Percentiles rank a stretch among this genome's conserved stretches.
Conservation (phyloP, 768 basidiomycete genomes). For the Roridomyces roridus region DNA sequence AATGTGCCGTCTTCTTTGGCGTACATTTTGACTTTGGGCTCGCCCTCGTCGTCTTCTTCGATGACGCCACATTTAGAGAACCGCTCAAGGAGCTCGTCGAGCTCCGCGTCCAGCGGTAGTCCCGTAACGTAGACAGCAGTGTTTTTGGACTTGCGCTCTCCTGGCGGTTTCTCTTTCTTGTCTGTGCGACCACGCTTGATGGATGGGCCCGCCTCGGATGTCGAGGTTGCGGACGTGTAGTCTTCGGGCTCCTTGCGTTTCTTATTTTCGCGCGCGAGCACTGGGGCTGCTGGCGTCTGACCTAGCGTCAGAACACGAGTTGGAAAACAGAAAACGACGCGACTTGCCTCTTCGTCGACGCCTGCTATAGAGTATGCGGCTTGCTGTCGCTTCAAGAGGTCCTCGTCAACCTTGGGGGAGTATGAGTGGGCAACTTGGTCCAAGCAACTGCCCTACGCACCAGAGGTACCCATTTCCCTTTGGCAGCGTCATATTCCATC, state of each 20-base stretch:
- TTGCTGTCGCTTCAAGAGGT: constrained; percentile 87
- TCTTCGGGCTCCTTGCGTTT: constrained; percentile 81
- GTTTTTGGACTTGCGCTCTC: constrained; percentile 82
- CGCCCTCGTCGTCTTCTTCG: constrained; percentile 89
- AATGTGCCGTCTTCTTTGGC: constrained; percentile 86
- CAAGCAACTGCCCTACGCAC: constrained; percentile 54
- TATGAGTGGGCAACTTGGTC: background rate
- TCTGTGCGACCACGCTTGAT: constrained; percentile 74
- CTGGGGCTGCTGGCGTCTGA: constrained; percentile 88
- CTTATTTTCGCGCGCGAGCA: constrained; percentile 79
- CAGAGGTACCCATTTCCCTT: constrained; percentile 82
- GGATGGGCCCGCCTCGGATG: constrained; percentile 53
- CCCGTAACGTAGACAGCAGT: constrained; percentile 91
- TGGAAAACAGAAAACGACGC: constrained; percentile 8
- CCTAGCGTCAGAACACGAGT: constrained; percentile 28
- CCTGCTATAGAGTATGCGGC: constrained; percentile 92
- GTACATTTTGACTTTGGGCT: constrained; percentile 96
- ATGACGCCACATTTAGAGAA: constrained; percentile 93
- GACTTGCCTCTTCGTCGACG: constrained; percentile 89
- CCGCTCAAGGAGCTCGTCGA: constrained; percentile 78
- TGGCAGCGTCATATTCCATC: constrained; percentile 83
- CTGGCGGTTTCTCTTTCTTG: constrained; percentile 48
- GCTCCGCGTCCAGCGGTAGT: constrained; percentile 78
- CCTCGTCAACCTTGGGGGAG: constrained; percentile 77
- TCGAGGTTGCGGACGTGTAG: constrained; percentile 62